A percentile compares a stretch with the other conserved stretches of the same genome.
phyloP scores from a whole-genome alignment of 2,329 filamentous ascomycete genomes.

The Talaromyces sp. region DNA sequence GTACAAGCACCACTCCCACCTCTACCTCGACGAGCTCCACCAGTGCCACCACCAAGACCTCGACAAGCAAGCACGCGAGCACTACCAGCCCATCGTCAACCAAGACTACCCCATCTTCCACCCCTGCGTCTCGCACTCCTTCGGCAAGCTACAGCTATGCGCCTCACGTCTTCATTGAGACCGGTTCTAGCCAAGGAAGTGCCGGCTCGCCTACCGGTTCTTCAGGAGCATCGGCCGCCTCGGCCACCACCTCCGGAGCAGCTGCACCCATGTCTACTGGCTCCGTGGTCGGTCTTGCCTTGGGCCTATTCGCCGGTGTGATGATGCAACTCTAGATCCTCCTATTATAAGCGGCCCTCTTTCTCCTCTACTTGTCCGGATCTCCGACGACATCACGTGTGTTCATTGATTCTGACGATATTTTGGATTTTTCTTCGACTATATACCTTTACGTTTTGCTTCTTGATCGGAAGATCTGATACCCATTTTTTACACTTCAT shows the following conservation, averaged over 20 bases:
- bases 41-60: conserved; percentile 9
- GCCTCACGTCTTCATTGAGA: conserved; percentile 23
- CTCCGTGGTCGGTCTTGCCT: conserved; percentile 6
- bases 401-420: conserved; percentile 1
- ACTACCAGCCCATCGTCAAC: conserved; percentile 1
- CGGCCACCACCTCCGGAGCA: conserved; percentile 6
- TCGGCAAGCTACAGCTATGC: conserved; percentile 24
- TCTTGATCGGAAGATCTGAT: conserved; percentile 13
- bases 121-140: conserved; percentile 9
- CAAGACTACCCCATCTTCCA: conserved; percentile 1
- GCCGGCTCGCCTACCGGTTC: neutral
- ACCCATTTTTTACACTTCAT: conserved; percentile 11
- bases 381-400: conserved; percentile 11
- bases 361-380: conserved; percentile 2
- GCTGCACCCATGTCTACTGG: conserved; percentile 9
- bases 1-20: conserved; percentile 14
- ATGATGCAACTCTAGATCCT: conserved; percentile 9
- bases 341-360: neutral
- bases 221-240: neutral
- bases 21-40: conserved; percentile 14
- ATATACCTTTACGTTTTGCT: conserved; percentile 6
- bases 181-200: neutral
- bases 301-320: conserved; percentile 10
- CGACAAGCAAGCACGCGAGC: conserved; percentile 12
- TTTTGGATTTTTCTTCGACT: conserved; percentile 1